A percentile compares a stretch with the other conserved stretches of the same genome.
phyloP scores from a whole-genome alignment of 169 alveolate genomes.

The Plasmodium inui region DNA sequence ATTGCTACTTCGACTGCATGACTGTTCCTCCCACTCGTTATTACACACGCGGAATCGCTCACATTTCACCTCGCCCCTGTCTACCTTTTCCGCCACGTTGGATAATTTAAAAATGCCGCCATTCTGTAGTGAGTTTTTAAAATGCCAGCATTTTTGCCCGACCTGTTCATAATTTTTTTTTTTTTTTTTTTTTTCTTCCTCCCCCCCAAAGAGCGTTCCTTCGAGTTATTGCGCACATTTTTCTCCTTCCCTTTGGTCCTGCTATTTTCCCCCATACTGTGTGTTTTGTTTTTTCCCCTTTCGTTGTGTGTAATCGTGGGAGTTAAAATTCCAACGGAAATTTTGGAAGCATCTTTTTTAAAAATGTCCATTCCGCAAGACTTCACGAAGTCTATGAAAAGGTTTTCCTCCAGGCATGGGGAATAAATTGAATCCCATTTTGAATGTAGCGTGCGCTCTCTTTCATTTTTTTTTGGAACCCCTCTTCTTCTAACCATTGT shows the following conservation, averaged over 20 bases:
- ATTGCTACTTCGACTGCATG: not conserved
- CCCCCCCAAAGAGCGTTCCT: not conserved
- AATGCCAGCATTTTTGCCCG: not conserved
- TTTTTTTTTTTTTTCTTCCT: not conserved
- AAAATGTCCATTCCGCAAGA: constrained; percentile 20
- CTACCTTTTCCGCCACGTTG: constrained; percentile 9
- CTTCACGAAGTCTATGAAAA: constrained; percentile 9
- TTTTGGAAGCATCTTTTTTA: not conserved
- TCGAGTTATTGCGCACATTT: not conserved
- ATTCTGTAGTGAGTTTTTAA: constrained; percentile 22
- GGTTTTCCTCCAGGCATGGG: not conserved
- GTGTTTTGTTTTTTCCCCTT: not conserved
- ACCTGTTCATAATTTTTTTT: not conserved
- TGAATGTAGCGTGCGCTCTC: not conserved
- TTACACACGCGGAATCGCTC: not conserved
- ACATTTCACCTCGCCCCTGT: not conserved
- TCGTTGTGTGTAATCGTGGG: not conserved
- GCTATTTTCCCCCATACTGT: not conserved
- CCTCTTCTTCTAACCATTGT: not conserved
- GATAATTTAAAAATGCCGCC: not conserved
- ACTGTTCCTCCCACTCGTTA: not conserved
- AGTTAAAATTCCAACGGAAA: constrained; percentile 6
- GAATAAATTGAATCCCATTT: constrained; percentile 18
- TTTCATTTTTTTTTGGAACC: not conserved
- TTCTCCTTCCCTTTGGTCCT: not conserved